Evolutionary conservation across 1,139 yeast species (phyloP).

Genomic region (Geotrichum carabidarum): DNA sequence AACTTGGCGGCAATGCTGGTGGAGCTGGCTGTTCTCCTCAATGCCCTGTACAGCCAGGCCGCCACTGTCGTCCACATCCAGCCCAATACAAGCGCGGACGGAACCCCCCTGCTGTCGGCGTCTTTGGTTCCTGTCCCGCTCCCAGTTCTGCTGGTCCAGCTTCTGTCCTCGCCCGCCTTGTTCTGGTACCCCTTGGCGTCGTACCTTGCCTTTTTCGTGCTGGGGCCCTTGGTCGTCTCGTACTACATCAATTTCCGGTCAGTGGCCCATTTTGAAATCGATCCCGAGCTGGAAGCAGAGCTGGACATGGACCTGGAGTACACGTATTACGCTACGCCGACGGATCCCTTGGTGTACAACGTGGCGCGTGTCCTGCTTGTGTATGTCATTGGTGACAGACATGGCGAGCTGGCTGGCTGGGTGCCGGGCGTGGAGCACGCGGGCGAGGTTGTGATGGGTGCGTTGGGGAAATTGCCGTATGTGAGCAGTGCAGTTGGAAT

Average conservation of each 20-base stretch:
- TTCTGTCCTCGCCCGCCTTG: background rate
- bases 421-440: background rate
- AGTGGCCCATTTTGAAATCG: background rate
- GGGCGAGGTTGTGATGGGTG: background rate
- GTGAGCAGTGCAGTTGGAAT: constrained; percentile 4
- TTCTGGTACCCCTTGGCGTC: background rate
- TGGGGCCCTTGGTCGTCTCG: background rate
- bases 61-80: background rate
- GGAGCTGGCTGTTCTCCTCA: background rate
- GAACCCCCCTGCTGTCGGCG: background rate
- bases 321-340: background rate
- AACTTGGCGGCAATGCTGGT: background rate
- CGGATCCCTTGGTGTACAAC: background rate
- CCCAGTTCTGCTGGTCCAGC: background rate
- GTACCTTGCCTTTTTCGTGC: background rate
- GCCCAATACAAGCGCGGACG: background rate
- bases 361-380: background rate
- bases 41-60: constrained; percentile 4
- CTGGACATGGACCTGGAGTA: too few species aligned
- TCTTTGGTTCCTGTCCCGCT: background rate
- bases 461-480: constrained; percentile 4
- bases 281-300: background rate
- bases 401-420: background rate
- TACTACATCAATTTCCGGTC: constrained; percentile 1
- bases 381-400: background rate